These are phyloP conservation scores for Candida michaelii DNA, from an alignment of 805 yeast genomes.

Conservation along the genomic window DNA sequence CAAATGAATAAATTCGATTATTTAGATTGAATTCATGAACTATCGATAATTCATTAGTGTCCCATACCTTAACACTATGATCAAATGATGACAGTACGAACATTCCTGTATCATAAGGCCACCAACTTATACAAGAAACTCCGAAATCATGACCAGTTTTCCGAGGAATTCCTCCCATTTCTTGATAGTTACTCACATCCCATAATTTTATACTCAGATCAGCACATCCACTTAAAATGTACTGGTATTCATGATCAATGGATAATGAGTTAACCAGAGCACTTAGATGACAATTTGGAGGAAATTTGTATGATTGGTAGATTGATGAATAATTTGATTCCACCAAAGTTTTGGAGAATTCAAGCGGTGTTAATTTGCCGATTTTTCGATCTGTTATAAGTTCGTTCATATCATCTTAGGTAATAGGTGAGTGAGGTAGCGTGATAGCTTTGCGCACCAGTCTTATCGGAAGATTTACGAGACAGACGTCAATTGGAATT, in stretches of 20 bases:
- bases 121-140: constrained; percentile 76
- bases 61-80: constrained; percentile 77
- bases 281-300: constrained; percentile 42
- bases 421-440: background rate
- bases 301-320: constrained; percentile 35
- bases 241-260: constrained; percentile 51
- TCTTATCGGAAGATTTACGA: too few species aligned
- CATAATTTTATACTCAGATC: constrained; percentile 69
- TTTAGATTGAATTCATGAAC: constrained; percentile 67
- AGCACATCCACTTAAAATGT: constrained; percentile 68
- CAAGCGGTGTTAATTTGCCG: constrained; percentile 28
- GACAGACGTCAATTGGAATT: too few species aligned
- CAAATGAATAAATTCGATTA: constrained; percentile 65
- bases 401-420: constrained; percentile 31
- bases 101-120: constrained; percentile 86
- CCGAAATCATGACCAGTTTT: constrained; percentile 63
- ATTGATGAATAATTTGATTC: constrained; percentile 37
- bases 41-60: constrained; percentile 60
- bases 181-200: constrained; percentile 46
- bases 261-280: constrained; percentile 62
- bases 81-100: constrained; percentile 83
- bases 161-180: constrained; percentile 37
- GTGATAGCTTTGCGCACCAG: too few species aligned
- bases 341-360: constrained; percentile 34
- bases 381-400: constrained; percentile 35